Evolutionary conservation across 2,329 filamentous ascomycete species (phyloP), one percentile per base, ranked within the genome.

Genomic region (Coniochaeta ligniaria): DNA sequence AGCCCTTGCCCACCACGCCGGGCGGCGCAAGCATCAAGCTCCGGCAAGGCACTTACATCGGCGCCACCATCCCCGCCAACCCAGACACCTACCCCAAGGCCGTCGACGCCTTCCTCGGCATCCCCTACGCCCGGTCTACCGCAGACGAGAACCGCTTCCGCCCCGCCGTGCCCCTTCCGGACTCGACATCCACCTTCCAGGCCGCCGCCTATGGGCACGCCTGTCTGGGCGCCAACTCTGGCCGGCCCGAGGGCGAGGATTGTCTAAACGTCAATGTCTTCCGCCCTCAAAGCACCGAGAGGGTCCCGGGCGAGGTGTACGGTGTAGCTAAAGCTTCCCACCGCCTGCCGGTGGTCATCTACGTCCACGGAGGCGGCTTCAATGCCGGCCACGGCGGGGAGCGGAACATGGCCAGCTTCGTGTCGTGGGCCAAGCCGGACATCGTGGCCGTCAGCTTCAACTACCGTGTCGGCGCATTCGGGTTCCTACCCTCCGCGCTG

Each of bases 381-480:
- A 81, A 87, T 74, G 77, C 78, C 67, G 78, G 83, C 41, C 66
- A 72, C 66, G 78, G 82, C 58, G 68, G 75, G 33, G 80, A 82
- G 73, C 78, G 87, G 60, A 80, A 89, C 67, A 83, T 88, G 63
- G 80, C 78, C 0, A 82, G 82, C 38, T 84, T 90, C 72, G 81
- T 88, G 16, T 78, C 81, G 6, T 87, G 82, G 75, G 73, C 79
- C 2, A 72, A 74, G 28, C 69, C 73, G 52, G 80, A 80, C 11
- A 73, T 89, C 58, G 75, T 90, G 47, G 83, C 76, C 36, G 78
- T 88, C 58, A 82, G 78, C 69, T 82, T 87, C 69, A 84, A 83
- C 71, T 85, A 90, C 71, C 80, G 88, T 11, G 78, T 90, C 57
- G 85, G 85, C 2, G 81, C 84, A 6, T 77, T 91, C 67, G 90